phyloP scores from a whole-genome alignment of 805 yeast genomes.

The Cyberlindnera sargentensis region DNA sequence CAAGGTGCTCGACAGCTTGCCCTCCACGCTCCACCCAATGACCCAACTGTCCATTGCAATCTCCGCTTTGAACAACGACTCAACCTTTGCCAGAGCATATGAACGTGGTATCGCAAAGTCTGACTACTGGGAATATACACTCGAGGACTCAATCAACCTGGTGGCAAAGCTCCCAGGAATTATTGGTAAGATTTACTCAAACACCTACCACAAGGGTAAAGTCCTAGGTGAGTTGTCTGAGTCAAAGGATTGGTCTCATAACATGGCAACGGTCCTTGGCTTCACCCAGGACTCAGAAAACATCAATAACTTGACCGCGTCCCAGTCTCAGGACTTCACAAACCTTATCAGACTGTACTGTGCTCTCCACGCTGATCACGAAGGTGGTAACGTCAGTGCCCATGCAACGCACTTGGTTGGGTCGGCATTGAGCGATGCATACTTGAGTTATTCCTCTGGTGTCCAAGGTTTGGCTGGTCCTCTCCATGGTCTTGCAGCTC shows the following conservation, averaged over 20 bases:
- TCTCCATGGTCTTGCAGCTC: constrained; percentile 79
- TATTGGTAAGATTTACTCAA: constrained; percentile 70
- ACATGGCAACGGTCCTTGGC: constrained; percentile 61
- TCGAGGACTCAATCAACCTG: constrained; percentile 63
- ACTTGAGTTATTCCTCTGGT: constrained; percentile 70
- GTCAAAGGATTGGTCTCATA: constrained; percentile 63
- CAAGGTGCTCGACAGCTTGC: constrained; percentile 55
- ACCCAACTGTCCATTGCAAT: constrained; percentile 75
- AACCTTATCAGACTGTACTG: constrained; percentile 68
- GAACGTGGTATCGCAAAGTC: constrained; percentile 61
- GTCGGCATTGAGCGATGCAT: constrained; percentile 73
- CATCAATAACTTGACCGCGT: constrained; percentile 21
- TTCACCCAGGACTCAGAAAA: constrained; percentile 36
- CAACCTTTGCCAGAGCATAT: constrained; percentile 65
- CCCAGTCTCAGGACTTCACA: constrained; percentile 50
- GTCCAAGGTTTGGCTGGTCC: constrained; percentile 83
- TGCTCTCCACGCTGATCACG: constrained; percentile 75
- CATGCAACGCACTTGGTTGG: constrained; percentile 81
- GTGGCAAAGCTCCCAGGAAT: constrained; percentile 69
- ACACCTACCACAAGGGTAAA: constrained; percentile 48
- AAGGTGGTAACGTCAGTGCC: constrained; percentile 80
- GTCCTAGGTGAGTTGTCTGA: constrained; percentile 44
- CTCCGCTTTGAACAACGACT: constrained; percentile 64
- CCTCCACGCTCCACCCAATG: constrained; percentile 73
- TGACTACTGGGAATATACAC: constrained; percentile 70